Evolutionary conservation across 192 early-diverging fungal species (phyloP).

Genomic region (Coemansia sp.): DNA sequence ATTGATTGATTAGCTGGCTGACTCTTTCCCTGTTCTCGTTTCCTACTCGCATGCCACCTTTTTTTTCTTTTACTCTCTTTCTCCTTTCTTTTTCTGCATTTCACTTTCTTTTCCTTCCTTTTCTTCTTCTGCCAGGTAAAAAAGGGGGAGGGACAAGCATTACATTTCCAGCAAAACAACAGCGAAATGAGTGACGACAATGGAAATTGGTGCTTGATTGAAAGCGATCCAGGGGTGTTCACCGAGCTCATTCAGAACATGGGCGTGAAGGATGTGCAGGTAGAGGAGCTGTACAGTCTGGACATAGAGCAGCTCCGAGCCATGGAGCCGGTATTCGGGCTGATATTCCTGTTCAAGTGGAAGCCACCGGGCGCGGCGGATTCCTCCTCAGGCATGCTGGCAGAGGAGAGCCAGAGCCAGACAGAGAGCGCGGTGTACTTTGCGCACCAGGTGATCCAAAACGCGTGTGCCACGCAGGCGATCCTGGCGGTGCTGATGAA

Average conservation of each 20-base stretch:
- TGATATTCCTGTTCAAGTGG: constrained; percentile 87
- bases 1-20: too few relatives aligned
- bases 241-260: constrained; percentile 79
- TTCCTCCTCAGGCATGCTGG: constrained; percentile 9
- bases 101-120: background rate
- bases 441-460: constrained; percentile 75
- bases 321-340: constrained; percentile 74
- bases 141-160: too few relatives aligned
- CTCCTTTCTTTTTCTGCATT: background rate
- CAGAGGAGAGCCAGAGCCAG: constrained; percentile 15
- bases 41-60: too few relatives aligned
- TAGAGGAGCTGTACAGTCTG: constrained; percentile 80
- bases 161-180: background rate
- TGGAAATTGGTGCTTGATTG: constrained; percentile 86
- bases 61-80: background rate
- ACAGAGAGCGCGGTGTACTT: constrained; percentile 63
- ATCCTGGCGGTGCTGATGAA: constrained; percentile 79
- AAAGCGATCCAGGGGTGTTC: constrained; percentile 87
- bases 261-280: constrained; percentile 70
- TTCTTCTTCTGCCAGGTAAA: too few relatives aligned
- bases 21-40: background rate
- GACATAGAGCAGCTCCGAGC: constrained; percentile 62
- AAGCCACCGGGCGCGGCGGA: constrained; percentile 26
- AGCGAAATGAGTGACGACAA: constrained; percentile 42
- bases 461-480: constrained; percentile 87